Percentiles rank a stretch among this genome's conserved stretches.
Evolutionary conservation across 2,329 filamentous ascomycete genomes (phyloP).

Genomic region (Aspergillus thermomutatus): DNA sequence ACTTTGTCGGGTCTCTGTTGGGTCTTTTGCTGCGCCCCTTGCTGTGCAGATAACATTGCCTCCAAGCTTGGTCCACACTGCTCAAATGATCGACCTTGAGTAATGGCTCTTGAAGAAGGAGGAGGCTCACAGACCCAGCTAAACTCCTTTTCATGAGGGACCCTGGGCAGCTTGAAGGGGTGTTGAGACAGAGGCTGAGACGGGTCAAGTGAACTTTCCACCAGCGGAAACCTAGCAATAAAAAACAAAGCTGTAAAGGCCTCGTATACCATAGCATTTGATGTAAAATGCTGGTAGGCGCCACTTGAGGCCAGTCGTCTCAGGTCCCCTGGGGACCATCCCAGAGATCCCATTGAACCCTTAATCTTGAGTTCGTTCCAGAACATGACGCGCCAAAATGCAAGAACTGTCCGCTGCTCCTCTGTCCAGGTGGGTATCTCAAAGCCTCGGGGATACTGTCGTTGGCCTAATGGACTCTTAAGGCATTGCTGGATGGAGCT

Average conservation of each 20-base stretch:
- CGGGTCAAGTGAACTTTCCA: neutral
- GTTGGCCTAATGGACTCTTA: neutral
- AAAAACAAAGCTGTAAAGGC: neutral
- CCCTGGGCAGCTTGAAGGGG: neutral
- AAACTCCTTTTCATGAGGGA: neutral
- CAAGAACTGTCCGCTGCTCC: constrained; percentile 1
- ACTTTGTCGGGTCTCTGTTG: no score
- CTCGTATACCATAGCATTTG: neutral
- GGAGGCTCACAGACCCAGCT: neutral
- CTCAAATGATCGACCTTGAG: neutral
- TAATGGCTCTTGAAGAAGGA: neutral
- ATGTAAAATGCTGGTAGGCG: neutral
- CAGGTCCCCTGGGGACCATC: neutral
- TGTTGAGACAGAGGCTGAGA: neutral
- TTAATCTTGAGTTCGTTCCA: neutral
- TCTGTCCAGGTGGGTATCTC: neutral
- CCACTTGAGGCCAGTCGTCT: neutral
- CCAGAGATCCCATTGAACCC: neutral
- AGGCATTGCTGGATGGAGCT: neutral
- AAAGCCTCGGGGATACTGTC: neutral
- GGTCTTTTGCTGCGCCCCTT: no score
- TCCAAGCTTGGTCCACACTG: neutral
- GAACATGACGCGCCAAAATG: neutral
- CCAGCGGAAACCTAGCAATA: neutral
- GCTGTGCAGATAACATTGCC: neutral